Evolutionary conservation across 495 filamentous ascomycete genomes (phyloP), one percentile per base, ranked within the genome.

Genomic region (Thermothielavioides terrestris): DNA sequence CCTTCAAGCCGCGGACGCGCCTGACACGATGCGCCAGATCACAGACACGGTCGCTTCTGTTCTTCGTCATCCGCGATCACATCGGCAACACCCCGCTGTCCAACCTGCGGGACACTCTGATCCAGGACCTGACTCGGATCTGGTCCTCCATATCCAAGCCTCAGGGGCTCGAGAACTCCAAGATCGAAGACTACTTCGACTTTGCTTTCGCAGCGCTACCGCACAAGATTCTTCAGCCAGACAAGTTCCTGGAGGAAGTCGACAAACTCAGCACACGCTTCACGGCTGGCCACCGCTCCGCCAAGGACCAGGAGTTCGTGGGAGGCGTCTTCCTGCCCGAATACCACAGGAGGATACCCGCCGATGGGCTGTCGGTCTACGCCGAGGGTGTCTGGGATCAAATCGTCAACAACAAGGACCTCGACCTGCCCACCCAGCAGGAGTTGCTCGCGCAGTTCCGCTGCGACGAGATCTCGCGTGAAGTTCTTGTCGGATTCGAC

Each of bases 1-100:
- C n/a, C n/a, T n/a, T n/a, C n/a, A n/a, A n/a, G n/a, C n/a, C n/a
- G n/a, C n/a, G n/a, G n/a, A n/a, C n/a, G n/a, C n/a, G n/a, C n/a
- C 34, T 49, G 20, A 55, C 32, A 27, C 52, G 14, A 17, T 9
- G 1, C 40, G 6, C 32, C 59, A 95, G 88, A 56, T 88, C 86
- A 12, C 91, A 84, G 35, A 88, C 92, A 37, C 82, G 88, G 34
- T 95, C 91, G 15, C 84, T 98, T 47, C 77, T 98, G 9, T 95
- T 98, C 74, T 98, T 98, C 68, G 94, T 98, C 56, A 95, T 98
- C 59, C 88, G 92, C 57, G 92, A 98, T 65, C 89, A 94, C 64
- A 79, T 96, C 47, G 92, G 92, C 44, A 85, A 76, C 25, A 98
- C 92, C 12, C 92, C 92, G 14, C 77, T 98, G 20, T 73, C 78